phyloP scores from a whole-genome alignment of 805 yeast genomes.

The Yamadazyma sp. region DNA sequence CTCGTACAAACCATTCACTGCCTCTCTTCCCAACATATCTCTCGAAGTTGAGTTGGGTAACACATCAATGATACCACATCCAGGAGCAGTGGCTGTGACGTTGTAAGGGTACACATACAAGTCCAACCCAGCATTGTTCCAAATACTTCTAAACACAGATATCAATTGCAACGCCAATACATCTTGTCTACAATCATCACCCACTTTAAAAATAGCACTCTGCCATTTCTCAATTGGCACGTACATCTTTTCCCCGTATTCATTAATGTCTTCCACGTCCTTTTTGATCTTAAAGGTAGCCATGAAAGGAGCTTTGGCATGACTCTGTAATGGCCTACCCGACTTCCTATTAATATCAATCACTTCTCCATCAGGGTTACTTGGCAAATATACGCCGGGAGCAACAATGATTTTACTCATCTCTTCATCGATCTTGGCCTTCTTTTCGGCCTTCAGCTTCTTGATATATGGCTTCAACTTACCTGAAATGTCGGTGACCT shows the following conservation, averaged over 20 bases:
- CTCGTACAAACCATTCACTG: conserved; percentile 94
- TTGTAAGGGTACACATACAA: conserved; percentile 89
- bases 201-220: conserved; percentile 97
- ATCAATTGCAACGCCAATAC: conserved; percentile 90
- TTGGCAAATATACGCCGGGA: conserved; percentile 84
- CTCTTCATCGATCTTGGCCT: conserved; percentile 93
- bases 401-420: conserved; percentile 53
- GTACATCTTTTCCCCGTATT: conserved; percentile 29
- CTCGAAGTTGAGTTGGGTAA: conserved; percentile 92
- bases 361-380: conserved; percentile 95
- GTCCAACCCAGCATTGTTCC: conserved; percentile 86
- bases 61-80: conserved; percentile 98
- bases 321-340: conserved; percentile 94
- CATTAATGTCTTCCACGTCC: conserved; percentile 47
- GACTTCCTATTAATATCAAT: conserved; percentile 88
- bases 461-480: conserved; percentile 92
- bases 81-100: conserved; percentile 98
- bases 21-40: conserved; percentile 98
- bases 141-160: conserved; percentile 86
- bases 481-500: conserved; percentile 91
- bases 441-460: conserved; percentile 93
- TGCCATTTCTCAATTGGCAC: conserved; percentile 71
- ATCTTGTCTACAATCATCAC: conserved; percentile 98
- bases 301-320: conserved; percentile 98
- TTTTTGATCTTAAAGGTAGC: conserved; percentile 87